A percentile compares a stretch with the other conserved stretches of the same genome.
Conservation (phyloP, 306 rosid genomes). For the Amphicarpaea edgeworthii region DNA sequence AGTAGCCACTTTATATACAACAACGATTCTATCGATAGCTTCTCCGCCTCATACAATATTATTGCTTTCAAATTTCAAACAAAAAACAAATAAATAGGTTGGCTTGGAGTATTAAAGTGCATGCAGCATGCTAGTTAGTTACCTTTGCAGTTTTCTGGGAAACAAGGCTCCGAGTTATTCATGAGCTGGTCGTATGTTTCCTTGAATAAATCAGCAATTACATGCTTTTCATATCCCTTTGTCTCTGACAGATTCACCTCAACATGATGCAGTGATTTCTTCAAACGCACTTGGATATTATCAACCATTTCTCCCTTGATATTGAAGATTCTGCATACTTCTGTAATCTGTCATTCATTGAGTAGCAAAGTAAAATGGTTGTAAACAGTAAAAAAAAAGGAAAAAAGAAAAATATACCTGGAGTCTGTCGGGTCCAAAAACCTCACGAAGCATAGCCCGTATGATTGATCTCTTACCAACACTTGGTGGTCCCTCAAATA, state of each 20-base stretch:
- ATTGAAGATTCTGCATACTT: conserved; percentile 56
- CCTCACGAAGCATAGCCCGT: conserved; percentile 78
- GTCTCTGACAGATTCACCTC: conserved; percentile 81
- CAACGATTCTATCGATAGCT: conserved; percentile 69
- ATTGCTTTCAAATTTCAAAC: no score
- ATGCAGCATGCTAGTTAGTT: no score
- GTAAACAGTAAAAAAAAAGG: no score
- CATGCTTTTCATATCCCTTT: conserved; percentile 80
- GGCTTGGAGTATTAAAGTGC: no score
- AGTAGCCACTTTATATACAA: conserved; percentile 80
- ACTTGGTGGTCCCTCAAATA: conserved; percentile 84
- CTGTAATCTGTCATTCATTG: conserved; percentile 54
- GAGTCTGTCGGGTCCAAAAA: conserved; percentile 60
- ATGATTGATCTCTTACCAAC: conserved; percentile 93
- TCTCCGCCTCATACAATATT: conserved; percentile 72
- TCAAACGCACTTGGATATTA: conserved; percentile 60
- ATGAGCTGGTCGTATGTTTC: conserved; percentile 52
- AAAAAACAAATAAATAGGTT: no score
- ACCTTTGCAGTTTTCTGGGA: conserved; percentile 71
- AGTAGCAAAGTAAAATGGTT: conserved; percentile 14
- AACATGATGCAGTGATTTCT: conserved; percentile 65
- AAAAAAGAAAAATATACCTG: no score
- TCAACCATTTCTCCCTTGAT: conserved; percentile 76
- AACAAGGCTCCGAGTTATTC: conserved; percentile 54
- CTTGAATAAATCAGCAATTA: conserved; percentile 72